Evolutionary conservation across 768 basidiomycete genomes (phyloP).

Genomic region (Suillus paluster): DNA sequence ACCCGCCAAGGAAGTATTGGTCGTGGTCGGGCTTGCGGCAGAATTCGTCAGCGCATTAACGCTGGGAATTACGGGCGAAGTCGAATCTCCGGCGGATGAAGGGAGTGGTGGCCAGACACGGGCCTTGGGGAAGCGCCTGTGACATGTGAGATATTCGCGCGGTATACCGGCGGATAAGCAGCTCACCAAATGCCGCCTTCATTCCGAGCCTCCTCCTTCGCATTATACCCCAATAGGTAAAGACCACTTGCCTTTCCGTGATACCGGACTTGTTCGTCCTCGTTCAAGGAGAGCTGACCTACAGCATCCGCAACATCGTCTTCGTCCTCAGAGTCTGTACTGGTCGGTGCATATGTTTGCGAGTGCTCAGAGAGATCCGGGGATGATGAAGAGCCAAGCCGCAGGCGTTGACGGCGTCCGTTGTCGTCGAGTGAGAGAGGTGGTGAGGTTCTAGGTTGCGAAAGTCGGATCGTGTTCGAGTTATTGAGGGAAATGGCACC

Average conservation of each 20-base stretch:
- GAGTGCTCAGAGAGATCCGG: conserved; percentile 17
- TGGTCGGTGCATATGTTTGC: conserved; percentile 18
- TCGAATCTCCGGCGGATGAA: conserved; percentile 27
- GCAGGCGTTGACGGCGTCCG: conserved; percentile 53
- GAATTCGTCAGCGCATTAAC: conserved; percentile 12
- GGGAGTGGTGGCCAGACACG: conserved; percentile 83
- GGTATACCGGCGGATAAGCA: conserved; percentile 9
- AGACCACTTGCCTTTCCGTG: conserved; percentile 87
- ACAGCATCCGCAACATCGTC: conserved; percentile 68
- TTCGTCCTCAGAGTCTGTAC: conserved; percentile 42
- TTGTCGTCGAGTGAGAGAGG: conserved; percentile 29
- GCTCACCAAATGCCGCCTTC: conserved; percentile 77
- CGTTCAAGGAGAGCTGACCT: conserved; percentile 86
- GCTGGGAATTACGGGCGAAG: conserved; percentile 13
- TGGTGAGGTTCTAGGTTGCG: conserved; percentile 18
- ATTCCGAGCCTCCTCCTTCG: conserved; percentile 65
- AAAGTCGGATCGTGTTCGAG: conserved; percentile 12
- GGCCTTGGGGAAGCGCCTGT: conserved; percentile 82
- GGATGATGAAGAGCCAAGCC: conserved; percentile 43
- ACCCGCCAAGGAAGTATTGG: conserved; percentile 21
- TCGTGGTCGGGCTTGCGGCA: conserved; percentile 10
- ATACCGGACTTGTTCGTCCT: conserved; percentile 83
- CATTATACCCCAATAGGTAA: conserved; percentile 68
- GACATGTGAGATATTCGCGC: conserved; percentile 24
- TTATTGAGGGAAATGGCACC: conserved; percentile 17